Percentiles rank a stretch among this genome's conserved stretches.
These are phyloP conservation scores for Reticulascus tulasneorum DNA, from an alignment of 2,329 filamentous ascomycete genomes.

Conservation along the genomic window DNA sequence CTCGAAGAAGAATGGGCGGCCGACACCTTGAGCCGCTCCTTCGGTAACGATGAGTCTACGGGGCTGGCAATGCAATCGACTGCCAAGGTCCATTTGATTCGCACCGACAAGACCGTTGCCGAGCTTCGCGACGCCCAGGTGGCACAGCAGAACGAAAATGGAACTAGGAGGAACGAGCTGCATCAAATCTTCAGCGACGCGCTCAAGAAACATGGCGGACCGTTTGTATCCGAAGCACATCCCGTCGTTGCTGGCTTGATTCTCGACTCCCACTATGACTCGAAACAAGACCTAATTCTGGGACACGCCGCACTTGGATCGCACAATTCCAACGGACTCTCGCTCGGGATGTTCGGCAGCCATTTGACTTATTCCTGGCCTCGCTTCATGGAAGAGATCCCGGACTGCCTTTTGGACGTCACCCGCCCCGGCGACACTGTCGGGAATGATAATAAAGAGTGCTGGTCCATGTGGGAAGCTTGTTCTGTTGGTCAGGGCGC, in stretches of 20 bases:
- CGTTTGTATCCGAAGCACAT: constrained; percentile 31
- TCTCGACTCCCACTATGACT: constrained; percentile 66
- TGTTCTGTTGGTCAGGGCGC: constrained; percentile 59
- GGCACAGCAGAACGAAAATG: constrained; percentile 59
- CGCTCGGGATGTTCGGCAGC: constrained; percentile 68
- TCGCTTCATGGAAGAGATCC: constrained; percentile 63
- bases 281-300: constrained; percentile 52
- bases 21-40: constrained; percentile 53
- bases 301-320: constrained; percentile 62
- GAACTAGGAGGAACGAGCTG: constrained; percentile 54
- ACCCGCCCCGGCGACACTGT: constrained; percentile 30
- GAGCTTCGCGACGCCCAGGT: constrained; percentile 62
- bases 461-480: constrained; percentile 38
- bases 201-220: constrained; percentile 41
- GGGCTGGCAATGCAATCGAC: constrained; percentile 10
- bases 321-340: constrained; percentile 49
- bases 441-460: constrained; percentile 38
- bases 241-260: constrained; percentile 69
- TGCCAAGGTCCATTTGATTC: constrained; percentile 67
- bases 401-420: constrained; percentile 40
- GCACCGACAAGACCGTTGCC: constrained; percentile 60
- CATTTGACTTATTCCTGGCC: constrained; percentile 69
- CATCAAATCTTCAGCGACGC: constrained; percentile 27
- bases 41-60: too few species aligned
- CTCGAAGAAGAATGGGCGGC: constrained; percentile 71